A percentile compares a stretch with the other conserved stretches of the same genome.
phyloP scores from a whole-genome alignment of 2,329 filamentous ascomycete genomes.

The Lizonia empirigonia region DNA sequence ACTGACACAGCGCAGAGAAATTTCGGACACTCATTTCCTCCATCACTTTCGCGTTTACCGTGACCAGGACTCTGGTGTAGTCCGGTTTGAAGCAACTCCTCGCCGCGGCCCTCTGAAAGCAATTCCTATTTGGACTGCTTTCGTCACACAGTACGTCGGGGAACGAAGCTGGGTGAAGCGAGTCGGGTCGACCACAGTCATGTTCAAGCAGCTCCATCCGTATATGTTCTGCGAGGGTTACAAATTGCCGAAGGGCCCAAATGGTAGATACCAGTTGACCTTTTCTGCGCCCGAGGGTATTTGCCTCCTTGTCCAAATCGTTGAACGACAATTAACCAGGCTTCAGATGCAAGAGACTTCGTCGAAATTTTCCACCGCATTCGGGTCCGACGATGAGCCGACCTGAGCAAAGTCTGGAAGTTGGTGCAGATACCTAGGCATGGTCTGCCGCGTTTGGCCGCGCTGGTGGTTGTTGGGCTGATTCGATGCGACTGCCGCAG shows the following conservation, averaged over 20 bases:
- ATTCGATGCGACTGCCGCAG: slow-evolving; percentile 10
- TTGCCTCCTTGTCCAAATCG: neutral
- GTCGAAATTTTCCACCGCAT: slow-evolving; percentile 43
- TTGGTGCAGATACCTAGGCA: neutral
- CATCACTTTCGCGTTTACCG: slow-evolving; percentile 62
- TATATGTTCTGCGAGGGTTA: slow-evolving; percentile 62
- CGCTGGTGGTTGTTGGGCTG: neutral
- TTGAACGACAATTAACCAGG: too few relatives aligned
- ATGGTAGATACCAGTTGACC: slow-evolving; percentile 42
- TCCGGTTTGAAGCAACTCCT: slow-evolving; percentile 63
- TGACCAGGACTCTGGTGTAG: slow-evolving; percentile 57
- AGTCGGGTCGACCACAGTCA: slow-evolving; percentile 50
- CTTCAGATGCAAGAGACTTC: slow-evolving; percentile 41
- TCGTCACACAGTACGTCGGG: slow-evolving; percentile 51
- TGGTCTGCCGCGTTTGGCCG: slow-evolving; percentile 10
- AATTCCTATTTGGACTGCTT: slow-evolving; percentile 64
- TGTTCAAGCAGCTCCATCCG: slow-evolving; percentile 58
- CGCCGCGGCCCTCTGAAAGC: slow-evolving; percentile 58
- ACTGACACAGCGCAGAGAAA: slow-evolving; percentile 50
- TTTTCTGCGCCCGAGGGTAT: slow-evolving; percentile 43
- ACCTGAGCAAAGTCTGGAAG: neutral
- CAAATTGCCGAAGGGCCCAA: slow-evolving; percentile 36
- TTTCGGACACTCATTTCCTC: slow-evolving; percentile 57
- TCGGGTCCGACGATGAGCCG: slow-evolving; percentile 15
- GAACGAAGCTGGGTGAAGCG: slow-evolving; percentile 56